These are phyloP conservation scores for Penicillium sclerotiorum DNA, from an alignment of 2,329 filamentous ascomycete species.

Conservation along the genomic window DNA sequence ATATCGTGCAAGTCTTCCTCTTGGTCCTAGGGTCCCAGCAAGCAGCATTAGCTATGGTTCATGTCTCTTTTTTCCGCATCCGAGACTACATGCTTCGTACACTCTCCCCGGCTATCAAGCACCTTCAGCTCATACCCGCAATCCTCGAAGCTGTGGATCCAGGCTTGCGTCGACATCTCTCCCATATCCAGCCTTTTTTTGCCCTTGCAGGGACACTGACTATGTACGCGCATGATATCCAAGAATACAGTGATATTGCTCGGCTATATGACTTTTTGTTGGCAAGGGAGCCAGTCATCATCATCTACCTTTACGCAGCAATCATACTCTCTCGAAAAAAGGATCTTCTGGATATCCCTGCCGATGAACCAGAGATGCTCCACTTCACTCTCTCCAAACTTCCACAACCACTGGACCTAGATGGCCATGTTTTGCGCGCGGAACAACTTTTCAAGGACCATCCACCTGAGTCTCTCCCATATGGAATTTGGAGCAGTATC, in stretches of 20 bases:
- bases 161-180: conserved; percentile 72
- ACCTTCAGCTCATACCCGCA: conserved; percentile 84
- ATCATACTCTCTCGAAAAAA: conserved; percentile 78
- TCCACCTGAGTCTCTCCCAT: conserved; percentile 71
- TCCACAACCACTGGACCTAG: conserved; percentile 77
- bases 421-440: conserved; percentile 71
- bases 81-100: conserved; percentile 97
- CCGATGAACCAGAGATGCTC: conserved; percentile 88
- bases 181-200: conserved; percentile 81
- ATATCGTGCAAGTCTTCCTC: conserved; percentile 94
- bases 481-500: conserved; percentile 69
- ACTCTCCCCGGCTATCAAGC: conserved; percentile 75
- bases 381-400: conserved; percentile 86
- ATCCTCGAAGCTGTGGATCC: conserved; percentile 75
- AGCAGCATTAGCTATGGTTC: conserved; percentile 67
- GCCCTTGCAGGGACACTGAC: conserved; percentile 91
- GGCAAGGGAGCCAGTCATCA: conserved; percentile 82
- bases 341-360: conserved; percentile 81
- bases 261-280: conserved; percentile 91
- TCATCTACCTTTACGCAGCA: conserved; percentile 88
- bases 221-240: conserved; percentile 94
- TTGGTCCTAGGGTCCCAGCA: conserved; percentile 71
- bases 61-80: conserved; percentile 87
- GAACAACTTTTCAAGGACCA: conserved; percentile 63
- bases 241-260: conserved; percentile 84